phyloP scores from a whole-genome alignment of 495 filamentous ascomycete genomes.

The Penicillium chermesinum region DNA sequence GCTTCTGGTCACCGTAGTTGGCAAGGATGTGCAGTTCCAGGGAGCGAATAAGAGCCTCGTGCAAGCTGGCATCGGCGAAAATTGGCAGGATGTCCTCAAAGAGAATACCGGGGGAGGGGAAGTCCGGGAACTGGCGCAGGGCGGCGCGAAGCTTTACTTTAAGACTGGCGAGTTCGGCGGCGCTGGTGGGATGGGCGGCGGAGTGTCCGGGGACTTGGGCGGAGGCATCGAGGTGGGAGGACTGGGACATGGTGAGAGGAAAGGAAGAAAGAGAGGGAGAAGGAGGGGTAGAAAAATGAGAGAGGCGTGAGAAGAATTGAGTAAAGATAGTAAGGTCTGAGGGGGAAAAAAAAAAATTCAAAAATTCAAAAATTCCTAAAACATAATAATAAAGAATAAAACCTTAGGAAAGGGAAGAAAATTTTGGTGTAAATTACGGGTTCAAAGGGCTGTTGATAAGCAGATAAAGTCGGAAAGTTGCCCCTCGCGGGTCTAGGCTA shows the following conservation, averaged over 20 bases:
- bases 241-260: slow-evolving; percentile 54
- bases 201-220: slow-evolving; percentile 45
- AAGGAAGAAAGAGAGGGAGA: slow-evolving; percentile 29
- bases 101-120: slow-evolving; percentile 87
- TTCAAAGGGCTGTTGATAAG: slow-evolving; percentile 24
- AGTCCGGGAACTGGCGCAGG: slow-evolving; percentile 81
- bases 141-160: slow-evolving; percentile 66
- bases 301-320: slow-evolving; percentile 20
- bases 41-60: slow-evolving; percentile 73
- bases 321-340: slow-evolving; percentile 18
- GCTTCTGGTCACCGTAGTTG: slow-evolving; percentile 48
- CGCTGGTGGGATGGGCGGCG: slow-evolving; percentile 57
- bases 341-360: slow-evolving; percentile 19
- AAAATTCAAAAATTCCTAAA: slow-evolving; percentile 26
- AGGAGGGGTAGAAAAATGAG: slow-evolving; percentile 27
- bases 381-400: slow-evolving; percentile 26
- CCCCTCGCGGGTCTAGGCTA: slow-evolving; percentile 8
- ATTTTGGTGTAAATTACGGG: slow-evolving; percentile 18
- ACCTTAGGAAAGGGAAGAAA: slow-evolving; percentile 6
- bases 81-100: slow-evolving; percentile 99
- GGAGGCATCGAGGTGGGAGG: slow-evolving; percentile 43
- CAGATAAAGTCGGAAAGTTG: slow-evolving; percentile 12
- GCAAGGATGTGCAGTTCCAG: slow-evolving; percentile 76
- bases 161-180: slow-evolving; percentile 90
- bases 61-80: slow-evolving; percentile 74